These are phyloP conservation scores for Fusarium sp. DNA, from an alignment of 2,329 filamentous ascomycete genomes.

Conservation along the genomic window DNA sequence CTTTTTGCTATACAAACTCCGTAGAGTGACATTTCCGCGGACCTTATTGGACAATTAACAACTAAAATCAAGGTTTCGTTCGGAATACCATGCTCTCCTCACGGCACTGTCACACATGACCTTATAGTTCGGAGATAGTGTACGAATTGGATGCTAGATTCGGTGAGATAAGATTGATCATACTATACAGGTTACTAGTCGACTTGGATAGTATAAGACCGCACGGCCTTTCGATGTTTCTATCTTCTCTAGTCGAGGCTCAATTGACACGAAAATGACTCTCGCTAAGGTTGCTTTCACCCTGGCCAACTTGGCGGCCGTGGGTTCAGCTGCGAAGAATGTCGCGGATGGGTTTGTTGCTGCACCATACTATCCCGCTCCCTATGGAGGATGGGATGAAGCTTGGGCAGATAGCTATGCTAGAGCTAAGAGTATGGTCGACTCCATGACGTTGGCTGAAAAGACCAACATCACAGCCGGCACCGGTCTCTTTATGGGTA, in stretches of 20 bases:
- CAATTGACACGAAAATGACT: neutral
- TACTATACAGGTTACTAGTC: neutral
- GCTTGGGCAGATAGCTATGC: constrained; percentile 75
- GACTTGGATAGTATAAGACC: constrained; percentile 13
- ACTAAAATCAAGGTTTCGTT: constrained; percentile 7
- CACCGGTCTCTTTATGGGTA: constrained; percentile 75
- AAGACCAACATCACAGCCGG: constrained; percentile 81
- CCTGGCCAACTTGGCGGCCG: neutral
- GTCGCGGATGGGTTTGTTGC: constrained; percentile 47
- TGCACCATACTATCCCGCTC: constrained; percentile 73
- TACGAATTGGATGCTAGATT: constrained; percentile 4
- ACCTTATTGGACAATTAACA: neutral
- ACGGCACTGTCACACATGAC: constrained; percentile 4
- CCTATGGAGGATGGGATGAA: constrained; percentile 73
- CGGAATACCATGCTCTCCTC: neutral
- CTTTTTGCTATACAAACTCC: neutral
- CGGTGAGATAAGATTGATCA: neutral
- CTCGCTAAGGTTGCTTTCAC: neutral
- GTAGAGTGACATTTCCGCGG: neutral
- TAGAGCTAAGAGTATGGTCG: constrained; percentile 73
- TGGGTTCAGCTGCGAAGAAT: neutral
- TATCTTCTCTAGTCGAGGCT: neutral
- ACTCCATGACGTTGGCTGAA: constrained; percentile 80
- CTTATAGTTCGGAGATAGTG: neutral
- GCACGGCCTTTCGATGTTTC: neutral